phyloP scores from a whole-genome alignment of 2,329 filamentous ascomycete species.

The Alternaria brassicae region DNA sequence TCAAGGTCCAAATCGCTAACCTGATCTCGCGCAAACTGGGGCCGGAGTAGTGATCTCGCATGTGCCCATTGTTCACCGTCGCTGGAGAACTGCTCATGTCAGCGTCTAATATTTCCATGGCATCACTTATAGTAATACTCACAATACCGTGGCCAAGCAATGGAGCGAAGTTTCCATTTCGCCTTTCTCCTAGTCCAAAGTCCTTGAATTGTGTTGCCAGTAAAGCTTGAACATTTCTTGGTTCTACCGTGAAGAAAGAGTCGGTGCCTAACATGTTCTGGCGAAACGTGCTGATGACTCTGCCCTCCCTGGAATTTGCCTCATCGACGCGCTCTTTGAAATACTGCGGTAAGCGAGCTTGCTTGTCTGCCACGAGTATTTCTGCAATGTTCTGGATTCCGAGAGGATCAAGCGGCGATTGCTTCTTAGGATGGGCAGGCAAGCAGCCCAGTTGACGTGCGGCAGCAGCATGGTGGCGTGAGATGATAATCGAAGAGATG shows the following conservation, averaged over 20 bases:
- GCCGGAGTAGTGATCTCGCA: constrained; percentile 44
- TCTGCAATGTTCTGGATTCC: constrained; percentile 57
- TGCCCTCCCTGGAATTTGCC: constrained; percentile 26
- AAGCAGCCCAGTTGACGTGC: constrained; percentile 55
- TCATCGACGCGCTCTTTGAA: constrained; percentile 27
- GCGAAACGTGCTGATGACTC: constrained; percentile 36
- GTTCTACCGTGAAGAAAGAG: constrained; percentile 49
- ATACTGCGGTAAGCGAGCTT: constrained; percentile 43
- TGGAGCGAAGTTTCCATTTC: constrained; percentile 49
- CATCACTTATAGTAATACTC: constrained; percentile 10
- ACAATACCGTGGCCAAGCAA: constrained; percentile 52
- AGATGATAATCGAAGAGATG: constrained; percentile 32
- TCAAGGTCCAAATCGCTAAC: constrained; percentile 45
- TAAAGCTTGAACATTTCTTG: constrained; percentile 55
- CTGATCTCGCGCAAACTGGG: constrained; percentile 45
- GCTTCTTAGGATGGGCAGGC: constrained; percentile 48
- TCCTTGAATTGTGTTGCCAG: constrained; percentile 56
- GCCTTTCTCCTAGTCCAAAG: constrained; percentile 49
- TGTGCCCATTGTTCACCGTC: constrained; percentile 44
- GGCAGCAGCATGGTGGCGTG: constrained; percentile 43
- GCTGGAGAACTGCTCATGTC: constrained; percentile 33
- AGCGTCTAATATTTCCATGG: background rate
- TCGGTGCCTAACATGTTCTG: constrained; percentile 26
- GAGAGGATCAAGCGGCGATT: constrained; percentile 54
- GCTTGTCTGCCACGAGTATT: constrained; percentile 50